Percentiles rank a stretch among this genome's conserved stretches.
phyloP scores from a whole-genome alignment of 2,329 filamentous ascomycete species.

The Fusarium sp. region DNA sequence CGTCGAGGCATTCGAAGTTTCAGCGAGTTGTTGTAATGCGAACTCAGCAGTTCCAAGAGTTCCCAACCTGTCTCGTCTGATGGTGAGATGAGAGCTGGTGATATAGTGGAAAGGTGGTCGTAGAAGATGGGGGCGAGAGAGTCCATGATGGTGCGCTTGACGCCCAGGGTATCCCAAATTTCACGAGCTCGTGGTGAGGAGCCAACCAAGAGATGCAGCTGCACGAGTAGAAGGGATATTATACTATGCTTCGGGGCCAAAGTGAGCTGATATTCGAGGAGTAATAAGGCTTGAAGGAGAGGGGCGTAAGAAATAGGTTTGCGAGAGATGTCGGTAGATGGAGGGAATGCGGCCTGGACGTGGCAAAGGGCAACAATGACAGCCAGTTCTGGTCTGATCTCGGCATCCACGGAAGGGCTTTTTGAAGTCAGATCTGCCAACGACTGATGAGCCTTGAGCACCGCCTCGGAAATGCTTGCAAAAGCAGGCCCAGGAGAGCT shows the following conservation, averaged over 20 bases:
- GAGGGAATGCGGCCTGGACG: slow-evolving; percentile 50
- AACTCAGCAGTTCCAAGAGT: slow-evolving; percentile 59
- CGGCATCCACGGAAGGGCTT: slow-evolving; percentile 38
- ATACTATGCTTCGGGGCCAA: slow-evolving; percentile 61
- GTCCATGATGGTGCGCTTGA: slow-evolving; percentile 71
- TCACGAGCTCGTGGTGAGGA: slow-evolving; percentile 61
- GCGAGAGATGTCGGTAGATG: slow-evolving; percentile 38
- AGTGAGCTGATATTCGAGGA: slow-evolving; percentile 65
- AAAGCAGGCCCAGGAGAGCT: slow-evolving; percentile 46
- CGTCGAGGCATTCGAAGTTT: slow-evolving; percentile 60
- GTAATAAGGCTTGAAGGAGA: slow-evolving; percentile 63
- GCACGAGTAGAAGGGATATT: slow-evolving; percentile 64
- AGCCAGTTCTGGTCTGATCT: slow-evolving; percentile 53
- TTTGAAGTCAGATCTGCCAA: slow-evolving; percentile 25
- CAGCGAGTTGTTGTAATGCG: slow-evolving; percentile 63
- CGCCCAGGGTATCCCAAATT: slow-evolving; percentile 65
- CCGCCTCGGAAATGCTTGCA: slow-evolving; percentile 38
- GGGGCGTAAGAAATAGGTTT: slow-evolving; percentile 43
- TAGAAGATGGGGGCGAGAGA: slow-evolving; percentile 67
- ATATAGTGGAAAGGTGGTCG: slow-evolving; percentile 66
- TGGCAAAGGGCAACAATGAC: slow-evolving; percentile 55
- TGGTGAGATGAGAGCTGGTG: slow-evolving; percentile 58
- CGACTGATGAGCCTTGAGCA: slow-evolving; percentile 40
- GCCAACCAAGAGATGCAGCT: slow-evolving; percentile 65
- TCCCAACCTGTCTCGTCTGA: slow-evolving; percentile 52